Conservation (phyloP, 1,284 basidiomycete genomes). For the Ustilago tritici region DNA sequence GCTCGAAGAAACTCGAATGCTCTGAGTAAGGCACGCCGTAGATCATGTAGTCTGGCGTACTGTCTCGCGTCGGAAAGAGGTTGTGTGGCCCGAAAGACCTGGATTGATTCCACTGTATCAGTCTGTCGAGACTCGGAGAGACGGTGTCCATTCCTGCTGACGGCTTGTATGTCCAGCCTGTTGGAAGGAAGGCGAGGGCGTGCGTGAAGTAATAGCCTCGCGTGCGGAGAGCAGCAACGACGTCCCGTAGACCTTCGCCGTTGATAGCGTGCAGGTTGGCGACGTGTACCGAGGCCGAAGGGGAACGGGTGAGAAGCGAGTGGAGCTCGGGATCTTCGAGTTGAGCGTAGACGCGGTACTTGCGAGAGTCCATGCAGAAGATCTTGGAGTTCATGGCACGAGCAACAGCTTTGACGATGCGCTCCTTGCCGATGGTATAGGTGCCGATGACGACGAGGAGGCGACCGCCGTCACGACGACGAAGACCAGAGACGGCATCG, state of each 20-base stretch:
- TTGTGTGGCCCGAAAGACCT: slow-evolving; percentile 78
- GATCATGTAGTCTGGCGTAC: slow-evolving; percentile 78
- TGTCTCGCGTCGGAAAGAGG: slow-evolving; percentile 80
- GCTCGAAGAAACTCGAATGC: slow-evolving; percentile 79
- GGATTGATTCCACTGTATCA: slow-evolving; percentile 77
- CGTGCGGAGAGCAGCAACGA: slow-evolving; percentile 75
- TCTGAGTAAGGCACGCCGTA: slow-evolving; percentile 92
- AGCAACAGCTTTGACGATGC: slow-evolving; percentile 93
- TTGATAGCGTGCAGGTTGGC: slow-evolving; percentile 83
- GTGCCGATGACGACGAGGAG: slow-evolving; percentile 89
- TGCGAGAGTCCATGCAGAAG: slow-evolving; percentile 80
- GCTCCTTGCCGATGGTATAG: slow-evolving; percentile 96
- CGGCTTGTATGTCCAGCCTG: slow-evolving; percentile 88
- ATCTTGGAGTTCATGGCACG: slow-evolving; percentile 84
- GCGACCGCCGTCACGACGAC: slow-evolving; percentile 58
- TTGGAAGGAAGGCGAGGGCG: slow-evolving; percentile 87
- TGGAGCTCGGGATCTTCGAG: slow-evolving; percentile 77
- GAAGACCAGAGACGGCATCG: slow-evolving; percentile 19
- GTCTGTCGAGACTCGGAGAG: slow-evolving; percentile 38
- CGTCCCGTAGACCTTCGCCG: slow-evolving; percentile 81
- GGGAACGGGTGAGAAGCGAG: slow-evolving; percentile 81
- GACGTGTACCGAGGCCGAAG: slow-evolving; percentile 84
- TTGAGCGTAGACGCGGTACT: slow-evolving; percentile 62
- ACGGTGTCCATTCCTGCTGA: slow-evolving; percentile 76
- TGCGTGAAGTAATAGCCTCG: slow-evolving; percentile 81